Evolutionary conservation across 2,329 filamentous ascomycete genomes (phyloP).

Genomic region (Trichophyton equinum): DNA sequence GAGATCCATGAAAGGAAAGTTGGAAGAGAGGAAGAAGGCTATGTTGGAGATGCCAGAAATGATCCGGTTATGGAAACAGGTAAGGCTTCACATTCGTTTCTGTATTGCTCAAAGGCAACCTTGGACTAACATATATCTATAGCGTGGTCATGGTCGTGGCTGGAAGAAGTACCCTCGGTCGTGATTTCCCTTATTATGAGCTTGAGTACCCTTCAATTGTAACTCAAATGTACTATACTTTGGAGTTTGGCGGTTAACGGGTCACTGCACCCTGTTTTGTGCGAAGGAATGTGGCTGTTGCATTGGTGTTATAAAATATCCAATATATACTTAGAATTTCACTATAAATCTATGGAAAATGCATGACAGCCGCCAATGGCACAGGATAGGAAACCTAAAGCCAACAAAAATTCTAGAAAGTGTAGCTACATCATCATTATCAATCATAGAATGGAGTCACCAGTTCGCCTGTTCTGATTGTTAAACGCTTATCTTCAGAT

Average conservation of each 20-base stretch:
- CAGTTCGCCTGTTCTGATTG: slow-evolving; percentile 30
- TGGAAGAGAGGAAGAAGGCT: slow-evolving; percentile 80
- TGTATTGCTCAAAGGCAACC: not conserved
- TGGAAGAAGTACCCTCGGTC: slow-evolving; percentile 62
- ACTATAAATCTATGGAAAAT: not conserved
- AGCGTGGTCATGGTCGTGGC: slow-evolving; percentile 58
- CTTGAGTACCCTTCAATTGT: not conserved
- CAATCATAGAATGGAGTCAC: slow-evolving; percentile 22
- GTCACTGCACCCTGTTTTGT: not conserved
- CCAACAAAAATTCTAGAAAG: not conserved
- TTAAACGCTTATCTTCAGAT: slow-evolving; percentile 13
- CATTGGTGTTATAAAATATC: not conserved
- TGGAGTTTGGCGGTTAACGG: not conserved
- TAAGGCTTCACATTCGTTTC: slow-evolving; percentile 32
- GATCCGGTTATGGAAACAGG: slow-evolving; percentile 87
- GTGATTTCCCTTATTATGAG: slow-evolving; percentile 15
- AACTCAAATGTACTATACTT: not conserved
- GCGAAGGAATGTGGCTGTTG: not conserved
- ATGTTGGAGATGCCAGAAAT: slow-evolving; percentile 92
- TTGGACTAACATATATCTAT: slow-evolving; percentile 12
- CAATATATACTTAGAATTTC: not conserved
- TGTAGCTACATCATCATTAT: not conserved
- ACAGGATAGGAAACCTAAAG: not conserved
- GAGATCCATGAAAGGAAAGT: slow-evolving; percentile 65
- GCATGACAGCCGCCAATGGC: not conserved